Evolutionary conservation across 2,329 filamentous ascomycete species (phyloP).

Genomic region (Monilinia laxa): DNA sequence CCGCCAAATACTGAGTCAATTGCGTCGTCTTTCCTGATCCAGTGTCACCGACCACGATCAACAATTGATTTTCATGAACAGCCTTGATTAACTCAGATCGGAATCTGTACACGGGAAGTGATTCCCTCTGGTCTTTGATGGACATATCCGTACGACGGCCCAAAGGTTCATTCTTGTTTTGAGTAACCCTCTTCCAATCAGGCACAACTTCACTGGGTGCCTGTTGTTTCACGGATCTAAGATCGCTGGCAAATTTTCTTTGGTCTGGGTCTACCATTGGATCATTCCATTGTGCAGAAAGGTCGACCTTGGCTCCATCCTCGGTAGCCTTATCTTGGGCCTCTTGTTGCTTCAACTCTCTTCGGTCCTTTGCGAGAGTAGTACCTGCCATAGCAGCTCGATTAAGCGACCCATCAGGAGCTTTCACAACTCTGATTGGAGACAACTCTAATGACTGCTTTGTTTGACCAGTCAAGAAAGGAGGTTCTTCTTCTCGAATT

Average conservation of each 20-base stretch:
- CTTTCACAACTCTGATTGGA: conserved; percentile 94
- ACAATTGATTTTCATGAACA: conserved; percentile 79
- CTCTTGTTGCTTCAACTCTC: conserved; percentile 86
- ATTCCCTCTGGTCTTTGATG: conserved; percentile 93
- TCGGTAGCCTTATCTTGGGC: conserved; percentile 74
- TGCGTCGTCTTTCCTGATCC: conserved; percentile 98
- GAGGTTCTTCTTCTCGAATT: conserved; percentile 91
- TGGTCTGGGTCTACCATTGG: conserved; percentile 88
- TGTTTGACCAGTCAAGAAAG: conserved; percentile 92
- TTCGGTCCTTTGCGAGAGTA: conserved; percentile 80
- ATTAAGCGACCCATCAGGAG: conserved; percentile 97
- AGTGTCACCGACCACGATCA: conserved; percentile 97
- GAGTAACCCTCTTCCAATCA: conserved; percentile 87
- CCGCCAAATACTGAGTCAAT: conserved; percentile 89
- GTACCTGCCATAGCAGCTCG: conserved; percentile 93
- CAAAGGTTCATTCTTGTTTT: conserved; percentile 74
- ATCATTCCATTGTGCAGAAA: conserved; percentile 92
- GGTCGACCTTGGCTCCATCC: conserved; percentile 72
- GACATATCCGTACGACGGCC: conserved; percentile 87
- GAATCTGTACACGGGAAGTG: conserved; percentile 85
- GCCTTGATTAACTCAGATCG: conserved; percentile 84
- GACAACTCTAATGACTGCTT: conserved; percentile 94
- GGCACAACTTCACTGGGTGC: conserved; percentile 69
- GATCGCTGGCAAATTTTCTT: conserved; percentile 83
- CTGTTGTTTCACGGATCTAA: conserved; percentile 64